Evolutionary conservation across 176 grass and related monocot genomes (phyloP).

Genomic region (Puccinellia tenuiflora): DNA sequence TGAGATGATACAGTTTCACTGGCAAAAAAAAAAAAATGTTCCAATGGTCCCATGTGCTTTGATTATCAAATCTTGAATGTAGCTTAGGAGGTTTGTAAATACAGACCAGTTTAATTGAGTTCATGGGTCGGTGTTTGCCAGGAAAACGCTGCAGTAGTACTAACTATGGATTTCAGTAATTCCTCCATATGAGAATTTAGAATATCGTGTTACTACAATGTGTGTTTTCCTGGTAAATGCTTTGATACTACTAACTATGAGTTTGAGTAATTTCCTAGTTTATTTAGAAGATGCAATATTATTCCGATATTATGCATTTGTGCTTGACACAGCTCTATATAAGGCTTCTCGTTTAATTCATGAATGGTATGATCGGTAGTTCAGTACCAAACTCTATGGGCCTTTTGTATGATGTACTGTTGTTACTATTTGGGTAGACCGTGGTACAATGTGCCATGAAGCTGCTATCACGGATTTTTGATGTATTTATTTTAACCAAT

Average conservation of each 20-base stretch:
- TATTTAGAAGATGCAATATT: neutral
- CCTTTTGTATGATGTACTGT: neutral
- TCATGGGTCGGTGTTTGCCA: neutral
- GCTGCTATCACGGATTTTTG: constrained; percentile 4
- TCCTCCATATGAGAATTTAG: neutral
- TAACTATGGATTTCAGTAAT: neutral
- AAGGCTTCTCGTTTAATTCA: neutral
- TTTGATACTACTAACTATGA: neutral
- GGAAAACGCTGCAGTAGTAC: neutral
- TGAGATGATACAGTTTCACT: neutral
- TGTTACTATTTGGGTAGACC: neutral
- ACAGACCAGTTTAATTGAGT: neutral
- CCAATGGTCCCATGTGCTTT: neutral
- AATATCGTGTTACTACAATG: neutral
- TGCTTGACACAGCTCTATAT: neutral
- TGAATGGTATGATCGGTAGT: neutral
- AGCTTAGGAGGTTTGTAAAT: neutral
- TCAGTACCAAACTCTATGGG: neutral
- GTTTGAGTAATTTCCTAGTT: neutral
- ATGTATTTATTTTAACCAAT: neutral
- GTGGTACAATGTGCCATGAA: neutral
- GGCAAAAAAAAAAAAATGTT: too few species aligned
- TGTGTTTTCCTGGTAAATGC: neutral
- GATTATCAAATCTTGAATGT: neutral
- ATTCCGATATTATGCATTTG: neutral